These are phyloP conservation scores for Cladorrhinum samala DNA, from an alignment of 495 filamentous ascomycete genomes.

Conservation along the genomic window DNA sequence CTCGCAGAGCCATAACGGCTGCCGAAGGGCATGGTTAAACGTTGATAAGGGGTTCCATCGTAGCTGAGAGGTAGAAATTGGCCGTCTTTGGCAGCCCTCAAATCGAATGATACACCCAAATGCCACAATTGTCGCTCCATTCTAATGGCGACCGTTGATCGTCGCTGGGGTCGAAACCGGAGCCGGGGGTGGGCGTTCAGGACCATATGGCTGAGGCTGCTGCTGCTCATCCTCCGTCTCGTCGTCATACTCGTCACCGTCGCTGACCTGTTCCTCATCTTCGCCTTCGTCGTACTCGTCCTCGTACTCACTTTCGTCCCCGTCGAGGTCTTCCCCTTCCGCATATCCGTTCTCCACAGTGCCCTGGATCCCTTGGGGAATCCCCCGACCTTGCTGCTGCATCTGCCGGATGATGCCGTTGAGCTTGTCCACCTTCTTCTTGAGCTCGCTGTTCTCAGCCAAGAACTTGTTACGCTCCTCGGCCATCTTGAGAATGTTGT, in stretches of 20 bases:
- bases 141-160: slow-evolving; percentile 25
- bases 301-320: slow-evolving; percentile 72
- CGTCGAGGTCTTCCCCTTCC: slow-evolving; percentile 48
- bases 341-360: slow-evolving; percentile 49
- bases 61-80: too few relatives aligned
- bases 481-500: slow-evolving; percentile 96
- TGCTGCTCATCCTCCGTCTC: slow-evolving; percentile 54
- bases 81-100: too few relatives aligned
- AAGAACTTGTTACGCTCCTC: slow-evolving; percentile 83
- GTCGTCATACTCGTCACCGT: slow-evolving; percentile 56
- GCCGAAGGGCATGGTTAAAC: too few relatives aligned
- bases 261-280: slow-evolving; percentile 43
- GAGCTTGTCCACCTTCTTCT: slow-evolving; percentile 86
- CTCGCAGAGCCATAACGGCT: too few relatives aligned
- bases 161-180: slow-evolving; percentile 34
- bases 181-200: slow-evolving; percentile 51
- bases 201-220: slow-evolving; percentile 45
- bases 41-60: too few relatives aligned
- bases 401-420: slow-evolving; percentile 89
- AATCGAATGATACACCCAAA: too few relatives aligned
- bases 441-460: slow-evolving; percentile 70
- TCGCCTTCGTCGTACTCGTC: slow-evolving; percentile 56
- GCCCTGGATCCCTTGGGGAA: slow-evolving; percentile 51
- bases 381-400: slow-evolving; percentile 81
- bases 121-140: too few relatives aligned